Percentiles rank a stretch among this genome's conserved stretches.
Evolutionary conservation across 495 filamentous ascomycete genomes (phyloP).

Genomic region (Immersiella caudata): DNA sequence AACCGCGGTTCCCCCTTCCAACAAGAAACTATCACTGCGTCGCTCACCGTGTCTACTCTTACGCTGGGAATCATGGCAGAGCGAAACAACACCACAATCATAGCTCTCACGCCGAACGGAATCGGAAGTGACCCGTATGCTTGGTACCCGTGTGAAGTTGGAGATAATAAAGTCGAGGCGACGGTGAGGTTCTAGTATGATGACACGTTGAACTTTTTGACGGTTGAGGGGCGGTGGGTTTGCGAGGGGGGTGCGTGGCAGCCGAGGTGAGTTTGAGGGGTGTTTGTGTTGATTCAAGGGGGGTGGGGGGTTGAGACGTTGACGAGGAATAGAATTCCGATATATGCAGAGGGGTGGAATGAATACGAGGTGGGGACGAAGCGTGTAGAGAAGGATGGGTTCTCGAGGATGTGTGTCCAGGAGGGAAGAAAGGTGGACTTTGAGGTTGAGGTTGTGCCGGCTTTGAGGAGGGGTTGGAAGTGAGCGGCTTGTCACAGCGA

Average conservation of each 20-base stretch:
- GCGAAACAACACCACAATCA: constrained; percentile 5
- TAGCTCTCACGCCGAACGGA: constrained; percentile 19
- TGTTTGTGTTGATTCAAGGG: no score
- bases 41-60: constrained; percentile 13
- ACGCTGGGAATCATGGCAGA: not conserved
- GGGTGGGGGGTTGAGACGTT: no score
- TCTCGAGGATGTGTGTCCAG: no score
- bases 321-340: no score
- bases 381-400: no score
- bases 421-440: no score
- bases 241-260: not conserved
- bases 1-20: constrained; percentile 13
- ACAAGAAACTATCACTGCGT: constrained; percentile 10
- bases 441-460: no score
- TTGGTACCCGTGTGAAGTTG: constrained; percentile 17
- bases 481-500: no score
- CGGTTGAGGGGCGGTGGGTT: constrained; percentile 45
- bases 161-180: not conserved
- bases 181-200: constrained; percentile 18
- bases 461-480: no score
- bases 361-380: no score
- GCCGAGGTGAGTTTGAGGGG: no score
- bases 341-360: no score
- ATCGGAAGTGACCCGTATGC: constrained; percentile 19
- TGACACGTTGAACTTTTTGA: constrained; percentile 36